phyloP scores from a whole-genome alignment of 768 basidiomycete genomes.

The Podaxis sp. region DNA sequence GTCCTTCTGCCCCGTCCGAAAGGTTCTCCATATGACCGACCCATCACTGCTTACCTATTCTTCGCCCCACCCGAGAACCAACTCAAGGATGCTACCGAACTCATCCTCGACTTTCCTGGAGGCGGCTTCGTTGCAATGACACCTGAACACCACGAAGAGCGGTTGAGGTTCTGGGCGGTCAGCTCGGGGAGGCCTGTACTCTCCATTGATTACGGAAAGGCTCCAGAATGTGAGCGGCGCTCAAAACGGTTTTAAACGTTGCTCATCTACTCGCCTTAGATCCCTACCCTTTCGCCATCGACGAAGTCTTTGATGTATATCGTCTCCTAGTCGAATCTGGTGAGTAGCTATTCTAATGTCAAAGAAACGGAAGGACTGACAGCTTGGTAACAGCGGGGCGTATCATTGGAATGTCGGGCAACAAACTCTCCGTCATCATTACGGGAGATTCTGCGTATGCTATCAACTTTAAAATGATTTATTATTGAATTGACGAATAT shows the following conservation, averaged over 20 bases:
- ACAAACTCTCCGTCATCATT: conserved; percentile 72
- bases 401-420: conserved; percentile 87
- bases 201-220: conserved; percentile 93
- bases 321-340: conserved; percentile 74
- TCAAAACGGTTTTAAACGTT: background rate
- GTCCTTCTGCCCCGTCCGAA: conserved; percentile 82
- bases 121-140: conserved; percentile 97
- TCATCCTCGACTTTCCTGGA: conserved; percentile 92
- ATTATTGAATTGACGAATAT: background rate
- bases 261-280: conserved; percentile 45
- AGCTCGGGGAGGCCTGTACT: conserved; percentile 78
- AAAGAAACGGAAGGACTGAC: background rate
- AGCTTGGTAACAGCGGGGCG: conserved; percentile 49
- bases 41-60: conserved; percentile 82
- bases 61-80: conserved; percentile 69
- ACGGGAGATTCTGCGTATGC: conserved; percentile 98
- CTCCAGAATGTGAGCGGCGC: conserved; percentile 78
- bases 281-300: conserved; percentile 95
- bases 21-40: conserved; percentile 73
- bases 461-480: background rate
- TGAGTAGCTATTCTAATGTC: conserved; percentile 24
- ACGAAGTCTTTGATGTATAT: conserved; percentile 93
- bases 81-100: conserved; percentile 66
- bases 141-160: conserved; percentile 95
- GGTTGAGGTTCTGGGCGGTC: conserved; percentile 83